phyloP scores from a whole-genome alignment of 768 basidiomycete species.

The Boletus coccyginus region DNA sequence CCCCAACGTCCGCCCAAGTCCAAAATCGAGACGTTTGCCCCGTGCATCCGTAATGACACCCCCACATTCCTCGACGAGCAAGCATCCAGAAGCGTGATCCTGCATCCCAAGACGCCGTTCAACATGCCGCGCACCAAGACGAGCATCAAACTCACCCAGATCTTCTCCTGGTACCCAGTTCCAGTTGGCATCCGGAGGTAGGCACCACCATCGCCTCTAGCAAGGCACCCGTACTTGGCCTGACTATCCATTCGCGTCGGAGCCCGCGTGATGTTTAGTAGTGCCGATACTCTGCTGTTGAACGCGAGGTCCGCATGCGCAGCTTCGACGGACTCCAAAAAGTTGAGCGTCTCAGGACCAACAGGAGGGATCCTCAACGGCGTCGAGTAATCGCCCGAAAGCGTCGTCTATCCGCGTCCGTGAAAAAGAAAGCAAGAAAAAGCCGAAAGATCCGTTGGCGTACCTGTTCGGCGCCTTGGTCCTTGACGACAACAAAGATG shows the following conservation, averaged over 20 bases:
- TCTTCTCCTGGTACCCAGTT: conserved; percentile 84
- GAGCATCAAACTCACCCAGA: conserved; percentile 66
- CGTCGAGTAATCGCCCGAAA: conserved; percentile 47
- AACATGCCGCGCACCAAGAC: too few species aligned
- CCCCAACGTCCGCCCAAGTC: conserved; percentile 79
- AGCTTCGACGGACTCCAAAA: conserved; percentile 92
- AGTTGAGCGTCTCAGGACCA: conserved; percentile 48
- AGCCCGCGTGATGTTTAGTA: conserved; percentile 61
- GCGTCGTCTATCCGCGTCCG: conserved; percentile 41
- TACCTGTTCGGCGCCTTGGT: conserved; percentile 80
- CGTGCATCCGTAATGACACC: conserved; percentile 85
- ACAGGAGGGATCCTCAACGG: conserved; percentile 48
- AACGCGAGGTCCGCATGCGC: conserved; percentile 89
- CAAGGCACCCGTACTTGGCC: conserved; percentile 89
- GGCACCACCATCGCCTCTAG: conserved; percentile 80
- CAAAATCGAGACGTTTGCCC: conserved; percentile 79
- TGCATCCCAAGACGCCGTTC: conserved; percentile 23
- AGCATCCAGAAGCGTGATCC: conserved; percentile 88
- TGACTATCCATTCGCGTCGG: conserved; percentile 93
- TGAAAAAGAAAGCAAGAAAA: neutral
- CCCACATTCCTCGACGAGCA: conserved; percentile 87
- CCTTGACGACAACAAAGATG: conserved; percentile 83
- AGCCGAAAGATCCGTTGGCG: neutral
- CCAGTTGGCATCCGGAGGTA: conserved; percentile 81
- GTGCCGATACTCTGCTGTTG: conserved; percentile 66